Evolutionary conservation across 1,284 basidiomycete species (phyloP).

Genomic region (Ustilago loliicola): DNA sequence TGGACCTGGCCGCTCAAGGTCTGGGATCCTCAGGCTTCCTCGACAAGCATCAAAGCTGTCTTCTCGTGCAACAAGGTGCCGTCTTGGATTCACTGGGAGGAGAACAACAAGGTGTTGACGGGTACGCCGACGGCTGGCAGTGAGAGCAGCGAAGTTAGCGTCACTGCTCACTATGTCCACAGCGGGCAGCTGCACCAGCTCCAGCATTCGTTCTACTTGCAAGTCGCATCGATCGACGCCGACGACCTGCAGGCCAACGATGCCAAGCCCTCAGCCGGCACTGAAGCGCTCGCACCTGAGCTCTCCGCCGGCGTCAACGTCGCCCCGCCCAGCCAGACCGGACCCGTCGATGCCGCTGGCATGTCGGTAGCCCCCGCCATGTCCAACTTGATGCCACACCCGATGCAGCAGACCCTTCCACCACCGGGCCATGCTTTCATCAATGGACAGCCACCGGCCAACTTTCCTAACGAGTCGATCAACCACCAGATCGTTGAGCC

Average conservation of each 20-base stretch:
- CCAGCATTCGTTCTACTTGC: slow-evolving; percentile 63
- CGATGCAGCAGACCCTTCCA: slow-evolving; percentile 25
- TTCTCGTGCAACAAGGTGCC: slow-evolving; percentile 86
- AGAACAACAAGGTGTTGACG: slow-evolving; percentile 69
- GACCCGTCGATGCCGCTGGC: neutral
- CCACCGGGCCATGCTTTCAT: slow-evolving; percentile 44
- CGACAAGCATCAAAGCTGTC: slow-evolving; percentile 76
- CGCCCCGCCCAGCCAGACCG: slow-evolving; percentile 2
- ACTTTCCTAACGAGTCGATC: slow-evolving; percentile 54
- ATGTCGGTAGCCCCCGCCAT: slow-evolving; percentile 14
- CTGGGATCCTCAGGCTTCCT: slow-evolving; percentile 88
- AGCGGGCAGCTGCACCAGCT: slow-evolving; percentile 63
- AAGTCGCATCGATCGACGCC: slow-evolving; percentile 50
- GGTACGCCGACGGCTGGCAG: slow-evolving; percentile 56
- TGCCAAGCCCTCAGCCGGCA: slow-evolving; percentile 30
- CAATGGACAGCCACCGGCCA: slow-evolving; percentile 48
- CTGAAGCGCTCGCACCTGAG: slow-evolving; percentile 20
- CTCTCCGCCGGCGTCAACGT: slow-evolving; percentile 12
- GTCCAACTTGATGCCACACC: slow-evolving; percentile 28
- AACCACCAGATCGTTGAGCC: slow-evolving; percentile 64
- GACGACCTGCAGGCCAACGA: slow-evolving; percentile 41
- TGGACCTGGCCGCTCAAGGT: slow-evolving; percentile 95
- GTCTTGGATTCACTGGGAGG: slow-evolving; percentile 88
- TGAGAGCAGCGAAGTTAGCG: slow-evolving; percentile 58
- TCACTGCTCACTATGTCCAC: slow-evolving; percentile 64